Base-by-base conservation (phyloP, 2,329 filamentous ascomycete genomes). In the Cercospora canescens region DNA sequence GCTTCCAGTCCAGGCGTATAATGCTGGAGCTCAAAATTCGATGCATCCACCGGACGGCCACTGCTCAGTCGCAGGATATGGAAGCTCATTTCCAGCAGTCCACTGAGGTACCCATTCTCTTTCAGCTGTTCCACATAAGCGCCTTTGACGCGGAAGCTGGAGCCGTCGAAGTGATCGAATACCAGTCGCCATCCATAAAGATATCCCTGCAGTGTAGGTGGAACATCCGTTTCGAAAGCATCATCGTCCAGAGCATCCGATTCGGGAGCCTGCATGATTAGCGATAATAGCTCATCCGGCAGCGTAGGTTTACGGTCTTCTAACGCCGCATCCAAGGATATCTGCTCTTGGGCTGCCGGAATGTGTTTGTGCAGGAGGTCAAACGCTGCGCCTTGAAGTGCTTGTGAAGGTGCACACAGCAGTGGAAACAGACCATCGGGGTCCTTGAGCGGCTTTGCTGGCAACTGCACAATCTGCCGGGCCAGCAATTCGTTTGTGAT, bases 111-210 rank as follows among this genome's bases (percentile, higher is more conserved):
- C 11, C 89, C 86, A 14, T 89, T 89, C 28, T 90, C 86, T 76
- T 93, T 95, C 63, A 99, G 85, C 65, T 91, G 88, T 26, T 92
- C 87, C 0, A 88, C 86, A 74, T 97, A 98, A 73, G 94, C 89
- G 65, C 87, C 88, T 71, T 93, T 91, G 16, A 98, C 88, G 72
- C 93, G 92, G 77, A 91, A 90, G 0, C 94, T 79, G 6, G 77
- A 75, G 30, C 73, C 73, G 14, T 67, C 67, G 75, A 94, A 96
- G 52, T 94, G 90, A 72, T 96, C 93, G 75, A 96, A 98, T 0
- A 97, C 85, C 1, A 98, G 83, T 69, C 92, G 87, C 95, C 95
- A 99, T 11, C 92, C 91, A 30, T 97, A 83, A 2, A 99, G 84
- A 74, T 97, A 99, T 9, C 89, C 88, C 60, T 93, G 88, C 56